A percentile compares a stretch with the other conserved stretches of the same genome.
These are phyloP conservation scores for Lodderomyces metapsilosis DNA, from an alignment of 1,139 yeast species.

Conservation along the genomic window DNA sequence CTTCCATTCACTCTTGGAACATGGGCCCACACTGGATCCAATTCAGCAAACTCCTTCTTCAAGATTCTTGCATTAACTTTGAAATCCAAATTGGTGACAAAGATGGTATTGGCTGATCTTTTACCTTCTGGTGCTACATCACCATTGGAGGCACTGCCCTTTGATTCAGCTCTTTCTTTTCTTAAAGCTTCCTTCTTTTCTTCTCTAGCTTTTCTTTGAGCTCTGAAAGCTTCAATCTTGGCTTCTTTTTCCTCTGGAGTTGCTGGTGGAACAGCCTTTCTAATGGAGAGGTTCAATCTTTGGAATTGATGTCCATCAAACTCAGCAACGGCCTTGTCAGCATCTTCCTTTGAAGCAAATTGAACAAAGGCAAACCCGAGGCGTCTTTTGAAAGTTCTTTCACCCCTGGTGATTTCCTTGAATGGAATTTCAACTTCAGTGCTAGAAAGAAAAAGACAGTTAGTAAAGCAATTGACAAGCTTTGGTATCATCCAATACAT, in stretches of 20 bases:
- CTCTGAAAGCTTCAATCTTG: slow-evolving; percentile 37
- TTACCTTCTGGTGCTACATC: slow-evolving; percentile 47
- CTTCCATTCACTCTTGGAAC: slow-evolving; percentile 46
- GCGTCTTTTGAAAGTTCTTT: slow-evolving; percentile 34
- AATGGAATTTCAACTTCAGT: slow-evolving; percentile 43
- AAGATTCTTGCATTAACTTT: slow-evolving; percentile 45
- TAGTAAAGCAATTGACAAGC: background rate
- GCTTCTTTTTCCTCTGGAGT: slow-evolving; percentile 46
- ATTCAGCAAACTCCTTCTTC: slow-evolving; percentile 43
- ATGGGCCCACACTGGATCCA: slow-evolving; percentile 54
- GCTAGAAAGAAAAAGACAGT: slow-evolving; percentile 14
- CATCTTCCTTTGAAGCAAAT: slow-evolving; percentile 47
- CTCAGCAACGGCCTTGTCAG: slow-evolving; percentile 45
- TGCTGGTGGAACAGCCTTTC: slow-evolving; percentile 54
- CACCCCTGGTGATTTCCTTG: slow-evolving; percentile 32
- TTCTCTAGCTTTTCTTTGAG: slow-evolving; percentile 28
- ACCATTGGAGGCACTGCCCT: slow-evolving; percentile 8
- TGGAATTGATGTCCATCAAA: slow-evolving; percentile 46
- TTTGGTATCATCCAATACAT: slow-evolving; percentile 17
- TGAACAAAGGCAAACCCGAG: slow-evolving; percentile 58
- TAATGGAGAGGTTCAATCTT: slow-evolving; percentile 48
- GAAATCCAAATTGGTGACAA: slow-evolving; percentile 58
- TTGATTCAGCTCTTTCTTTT: slow-evolving; percentile 13
- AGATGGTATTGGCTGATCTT: slow-evolving; percentile 54
- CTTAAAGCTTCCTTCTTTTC: slow-evolving; percentile 18